Base-by-base conservation (phyloP, 2,329 filamentous ascomycete species). In the Elsinoe perseae region DNA sequence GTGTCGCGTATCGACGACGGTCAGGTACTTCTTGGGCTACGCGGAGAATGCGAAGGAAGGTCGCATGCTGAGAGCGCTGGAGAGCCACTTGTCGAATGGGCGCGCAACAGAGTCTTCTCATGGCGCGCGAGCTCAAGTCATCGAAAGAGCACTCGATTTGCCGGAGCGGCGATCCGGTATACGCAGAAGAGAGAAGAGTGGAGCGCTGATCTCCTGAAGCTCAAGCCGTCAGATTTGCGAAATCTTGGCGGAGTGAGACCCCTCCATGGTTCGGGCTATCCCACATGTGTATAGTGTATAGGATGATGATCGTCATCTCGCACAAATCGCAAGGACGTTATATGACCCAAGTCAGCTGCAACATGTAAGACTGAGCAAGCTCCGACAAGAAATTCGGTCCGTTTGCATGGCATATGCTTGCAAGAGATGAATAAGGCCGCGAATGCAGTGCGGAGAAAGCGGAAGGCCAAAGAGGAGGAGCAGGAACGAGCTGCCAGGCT, bases 51-150 rank as follows among this genome's bases (percentile, higher is more conserved):
- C 66, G 66, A 28, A 69, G 65, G 12, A 69, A 64, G 0, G 68
- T 69, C 9, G 66, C 63, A 56, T 70, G 68, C 61, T 70, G 68
- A 16, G 68, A 68, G 54, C 68, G 65, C 59, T 67, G 64, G 54
- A 66, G 57, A 46, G 38, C 36, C 44, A 61, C 65, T 56, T 64
- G 56, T 42, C 59, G 62, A 50, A 68, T 53, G 25, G 66, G 63
- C 7, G 63, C 66, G 46, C 60, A 63, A 55, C 66, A 69, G 64
- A 63, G 60, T 58, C 63, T 62, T 62, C 67, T 66, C 68, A 70
- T 70, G 16, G 53, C 57, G 18, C 27, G 14, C 14, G 38, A 10
- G 4, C 14, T 44, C 20, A 6, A 9, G n/a, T n/a, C 34, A 38
- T 23, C 5, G 32, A 14, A 6, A 14, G 12, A 36, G 3, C 12